phyloP scores from a whole-genome alignment of 1,284 basidiomycete species.

The Irpex lacteus region DNA sequence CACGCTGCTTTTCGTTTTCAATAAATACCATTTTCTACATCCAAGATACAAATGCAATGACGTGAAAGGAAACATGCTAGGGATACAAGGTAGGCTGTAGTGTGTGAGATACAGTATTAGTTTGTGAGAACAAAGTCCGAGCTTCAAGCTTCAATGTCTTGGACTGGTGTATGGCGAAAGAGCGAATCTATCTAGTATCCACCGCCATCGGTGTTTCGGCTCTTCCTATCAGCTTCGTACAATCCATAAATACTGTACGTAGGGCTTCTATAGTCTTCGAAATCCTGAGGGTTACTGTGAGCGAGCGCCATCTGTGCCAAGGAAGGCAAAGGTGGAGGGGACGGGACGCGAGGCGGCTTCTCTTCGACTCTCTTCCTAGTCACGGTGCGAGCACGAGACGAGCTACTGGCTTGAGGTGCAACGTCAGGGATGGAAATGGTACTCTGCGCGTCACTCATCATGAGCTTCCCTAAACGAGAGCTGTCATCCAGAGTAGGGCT shows the following conservation, averaged over 20 bases:
- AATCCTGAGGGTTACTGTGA: slow-evolving; percentile 57
- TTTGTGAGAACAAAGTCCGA: neutral
- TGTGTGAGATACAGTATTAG: neutral
- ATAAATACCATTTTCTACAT: neutral
- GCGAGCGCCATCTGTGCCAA: slow-evolving; percentile 73
- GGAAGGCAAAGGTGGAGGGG: slow-evolving; percentile 71
- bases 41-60: neutral
- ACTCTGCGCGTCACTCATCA: slow-evolving; percentile 53
- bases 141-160: neutral
- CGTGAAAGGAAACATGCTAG: neutral
- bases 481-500: slow-evolving; percentile 38
- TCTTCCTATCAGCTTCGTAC: slow-evolving; percentile 65
- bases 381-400: slow-evolving; percentile 15
- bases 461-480: slow-evolving; percentile 53
- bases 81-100: slow-evolving; percentile 1
- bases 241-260: slow-evolving; percentile 79
- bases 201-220: slow-evolving; percentile 32
- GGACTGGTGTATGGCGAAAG: too few species aligned
- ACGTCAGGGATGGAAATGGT: slow-evolving; percentile 29
- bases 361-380: slow-evolving; percentile 41
- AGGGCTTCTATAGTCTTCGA: slow-evolving; percentile 67
- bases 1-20: neutral
- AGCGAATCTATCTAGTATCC: slow-evolving; percentile 18
- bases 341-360: slow-evolving; percentile 72
- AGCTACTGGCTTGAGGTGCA: slow-evolving; percentile 5